Base-by-base conservation (phyloP, 1,139 yeast species). In the Geotrichum candidum region DNA sequence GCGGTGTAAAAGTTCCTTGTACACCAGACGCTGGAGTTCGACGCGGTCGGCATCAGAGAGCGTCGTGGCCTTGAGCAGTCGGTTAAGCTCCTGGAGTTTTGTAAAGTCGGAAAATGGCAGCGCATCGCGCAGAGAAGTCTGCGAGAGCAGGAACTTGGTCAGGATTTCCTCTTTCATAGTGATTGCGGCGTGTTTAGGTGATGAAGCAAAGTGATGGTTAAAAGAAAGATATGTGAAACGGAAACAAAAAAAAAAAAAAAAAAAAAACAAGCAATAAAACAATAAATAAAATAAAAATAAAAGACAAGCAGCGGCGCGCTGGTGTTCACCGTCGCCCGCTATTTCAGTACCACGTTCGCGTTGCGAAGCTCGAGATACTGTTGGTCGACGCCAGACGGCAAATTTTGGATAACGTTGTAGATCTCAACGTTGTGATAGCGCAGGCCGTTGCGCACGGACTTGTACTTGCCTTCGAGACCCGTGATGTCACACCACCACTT, bases 401-500 rank as follows among this genome's bases (percentile, higher is more conserved):
- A 84, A 65, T 84, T 84, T 72, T 85, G 86, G 64, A 88, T 83
- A 31, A 90, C 88, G 62, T 86, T 88, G 74, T 84, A 94, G 45
- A 95, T 86, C 74, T 94, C 99, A 58, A 84, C 85, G 71, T 94
- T 87, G 75, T 89, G 85, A 74, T 85, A 94, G 62, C 97, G 78
- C 64, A 94, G 77, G 53, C 90, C 88, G 70, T 86, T 89, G 15
- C 87, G 79, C 0, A 96, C 96, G 53, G 88, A 82, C 71, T 83
- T 86, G 77, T 94, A 94, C 56, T 76, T 81, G 0, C 92, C 95
- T 60, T 84, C 87, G 31, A 94, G 78, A 0, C 99, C 99, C 0
- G 99, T 94, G 59, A 94, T 85, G 73, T 94, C 99, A 76, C 99
- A 94, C 76, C 91, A 94, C 69, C 85, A 87, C 75, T 88, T 90